A percentile compares a stretch with the other conserved stretches of the same genome.
Conservation (phyloP, 108 stramenopile genomes). For the Mayamaea pseudoterrestris region DNA sequence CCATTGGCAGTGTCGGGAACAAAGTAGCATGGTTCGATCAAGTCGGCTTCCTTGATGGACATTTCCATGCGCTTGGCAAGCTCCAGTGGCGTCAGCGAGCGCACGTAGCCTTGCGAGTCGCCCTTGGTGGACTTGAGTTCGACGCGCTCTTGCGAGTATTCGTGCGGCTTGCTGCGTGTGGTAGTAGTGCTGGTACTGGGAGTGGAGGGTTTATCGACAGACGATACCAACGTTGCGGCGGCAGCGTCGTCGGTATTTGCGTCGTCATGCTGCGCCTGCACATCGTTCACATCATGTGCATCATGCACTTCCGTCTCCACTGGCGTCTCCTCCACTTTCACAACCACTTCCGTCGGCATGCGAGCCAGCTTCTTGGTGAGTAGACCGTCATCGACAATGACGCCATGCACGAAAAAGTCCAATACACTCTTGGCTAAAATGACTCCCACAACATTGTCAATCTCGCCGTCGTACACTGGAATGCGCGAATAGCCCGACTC, state of each 20-base stretch:
- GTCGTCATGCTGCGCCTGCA: conserved; percentile 5
- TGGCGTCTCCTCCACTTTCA: not conserved
- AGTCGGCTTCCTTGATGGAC: conserved; percentile 64
- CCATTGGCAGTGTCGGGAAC: conserved; percentile 94
- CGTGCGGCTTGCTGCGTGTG: not conserved
- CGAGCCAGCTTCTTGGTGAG: not conserved
- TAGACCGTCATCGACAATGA: conserved; percentile 65
- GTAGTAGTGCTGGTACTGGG: not conserved
- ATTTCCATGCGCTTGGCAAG: conserved; percentile 72
- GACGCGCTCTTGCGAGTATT: not conserved
- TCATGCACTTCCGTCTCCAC: not conserved
- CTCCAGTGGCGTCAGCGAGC: conserved; percentile 64
- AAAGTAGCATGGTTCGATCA: conserved; percentile 92
- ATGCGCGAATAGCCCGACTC: conserved; percentile 87
- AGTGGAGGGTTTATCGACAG: too few species aligned
- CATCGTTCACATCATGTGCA: not conserved
- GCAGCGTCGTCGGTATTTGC: not conserved
- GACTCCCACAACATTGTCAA: conserved; percentile 95
- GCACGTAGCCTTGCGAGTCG: conserved; percentile 41
- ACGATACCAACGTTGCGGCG: too few species aligned
- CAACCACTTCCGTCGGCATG: not conserved
- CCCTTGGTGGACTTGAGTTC: not conserved
- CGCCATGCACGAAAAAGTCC: conserved; percentile 87
- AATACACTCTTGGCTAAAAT: conserved; percentile 89
- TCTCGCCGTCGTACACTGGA: conserved; percentile 94